phyloP scores from a whole-genome alignment of 495 filamentous ascomycete species.

The Immersiella caudata region DNA sequence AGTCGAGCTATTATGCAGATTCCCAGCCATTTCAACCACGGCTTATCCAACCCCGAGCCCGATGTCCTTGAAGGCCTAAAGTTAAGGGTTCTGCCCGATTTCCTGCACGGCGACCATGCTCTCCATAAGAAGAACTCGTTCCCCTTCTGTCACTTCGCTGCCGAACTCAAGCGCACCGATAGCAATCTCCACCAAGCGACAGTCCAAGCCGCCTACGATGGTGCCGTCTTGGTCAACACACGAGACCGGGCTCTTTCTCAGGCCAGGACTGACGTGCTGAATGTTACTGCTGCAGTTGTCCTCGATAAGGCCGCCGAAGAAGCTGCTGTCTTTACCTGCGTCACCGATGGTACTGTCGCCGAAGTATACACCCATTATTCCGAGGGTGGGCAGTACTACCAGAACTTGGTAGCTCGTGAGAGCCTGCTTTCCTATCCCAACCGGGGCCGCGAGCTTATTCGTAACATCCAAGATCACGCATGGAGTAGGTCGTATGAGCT shows the following conservation, averaged over 20 bases:
- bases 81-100: conserved; percentile 5
- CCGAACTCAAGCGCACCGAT: conserved; percentile 11
- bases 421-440: conserved; percentile 17
- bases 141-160: conserved; percentile 17
- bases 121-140: conserved; percentile 11
- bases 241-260: conserved; percentile 15
- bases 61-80: conserved; percentile 13
- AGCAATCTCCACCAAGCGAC: conserved; percentile 16
- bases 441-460: conserved; percentile 17
- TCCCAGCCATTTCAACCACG: conserved; percentile 15
- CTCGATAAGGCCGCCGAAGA: conserved; percentile 15
- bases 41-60: conserved; percentile 12
- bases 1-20: conserved; percentile 12
- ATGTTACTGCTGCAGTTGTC: conserved; percentile 8
- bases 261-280: not conserved
- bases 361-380: conserved; percentile 8
- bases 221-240: conserved; percentile 19
- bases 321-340: conserved; percentile 16
- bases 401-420: conserved; percentile 12
- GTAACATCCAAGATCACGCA: conserved; percentile 16
- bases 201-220: conserved; percentile 14
- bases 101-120: conserved; percentile 10
- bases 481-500: conserved; percentile 18
- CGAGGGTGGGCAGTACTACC: conserved; percentile 14
- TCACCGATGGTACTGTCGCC: conserved; percentile 12